A percentile compares a stretch with the other conserved stretches of the same genome.
Evolutionary conservation across 2,329 filamentous ascomycete species (phyloP).

Genomic region (Dactylonectria estremocensis): DNA sequence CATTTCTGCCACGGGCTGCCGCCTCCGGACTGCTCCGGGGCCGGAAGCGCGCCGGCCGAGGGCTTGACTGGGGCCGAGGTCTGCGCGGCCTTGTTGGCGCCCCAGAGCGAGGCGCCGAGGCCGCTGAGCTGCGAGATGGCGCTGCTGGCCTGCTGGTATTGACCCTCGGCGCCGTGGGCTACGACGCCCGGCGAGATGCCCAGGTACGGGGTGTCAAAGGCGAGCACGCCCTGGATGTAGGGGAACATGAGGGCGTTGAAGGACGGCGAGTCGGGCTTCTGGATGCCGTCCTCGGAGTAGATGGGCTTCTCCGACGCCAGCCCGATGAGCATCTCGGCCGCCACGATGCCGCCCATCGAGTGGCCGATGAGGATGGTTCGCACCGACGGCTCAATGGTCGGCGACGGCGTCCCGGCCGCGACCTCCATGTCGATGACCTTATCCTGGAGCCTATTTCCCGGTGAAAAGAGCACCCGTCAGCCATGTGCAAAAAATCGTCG

Average conservation of each 20-base stretch:
- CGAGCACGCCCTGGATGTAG: conserved; percentile 89
- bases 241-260: conserved; percentile 88
- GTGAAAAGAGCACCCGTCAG: conserved; percentile 1
- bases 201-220: conserved; percentile 94
- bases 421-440: conserved; percentile 97
- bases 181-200: conserved; percentile 86
- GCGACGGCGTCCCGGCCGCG: conserved; percentile 82
- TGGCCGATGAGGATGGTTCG: conserved; percentile 88
- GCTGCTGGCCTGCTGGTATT: conserved; percentile 81
- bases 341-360: conserved; percentile 95
- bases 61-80: conserved; percentile 48
- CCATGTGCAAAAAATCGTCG: neutral
- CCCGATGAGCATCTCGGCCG: conserved; percentile 86
- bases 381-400: conserved; percentile 89
- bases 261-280: conserved; percentile 52
- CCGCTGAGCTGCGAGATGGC: conserved; percentile 78
- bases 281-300: conserved; percentile 61
- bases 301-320: conserved; percentile 73
- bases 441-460: conserved; percentile 79
- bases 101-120: conserved; percentile 79
- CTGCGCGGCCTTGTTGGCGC: conserved; percentile 56
- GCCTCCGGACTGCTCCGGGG: conserved; percentile 45
- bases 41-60: conserved; percentile 44
- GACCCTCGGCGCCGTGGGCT: conserved; percentile 88
- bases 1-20: conserved; percentile 78